Evolutionary conservation across 208 protist species (phyloP).

Genomic region (Acanthamoeba castellanii): DNA sequence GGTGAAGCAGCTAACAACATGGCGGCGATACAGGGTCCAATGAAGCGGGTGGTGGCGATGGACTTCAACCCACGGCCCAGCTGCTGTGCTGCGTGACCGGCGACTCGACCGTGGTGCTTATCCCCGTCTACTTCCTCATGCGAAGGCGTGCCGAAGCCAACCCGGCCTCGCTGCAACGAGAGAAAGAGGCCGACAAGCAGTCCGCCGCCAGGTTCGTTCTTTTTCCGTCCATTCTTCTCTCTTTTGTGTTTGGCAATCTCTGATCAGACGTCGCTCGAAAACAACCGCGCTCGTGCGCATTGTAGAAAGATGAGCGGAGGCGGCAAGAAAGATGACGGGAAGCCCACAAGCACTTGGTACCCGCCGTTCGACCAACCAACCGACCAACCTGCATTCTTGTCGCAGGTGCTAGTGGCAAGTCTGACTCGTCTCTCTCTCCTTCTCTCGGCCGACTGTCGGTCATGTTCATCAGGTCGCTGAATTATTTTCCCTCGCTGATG

Average conservation of each 20-base stretch:
- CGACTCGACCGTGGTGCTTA: constrained; percentile 41
- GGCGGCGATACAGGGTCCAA: not conserved
- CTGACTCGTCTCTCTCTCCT: not conserved
- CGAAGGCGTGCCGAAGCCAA: not conserved
- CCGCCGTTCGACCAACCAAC: not conserved
- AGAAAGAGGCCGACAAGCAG: not conserved
- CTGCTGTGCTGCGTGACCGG: constrained; percentile 49
- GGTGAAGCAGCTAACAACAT: no score
- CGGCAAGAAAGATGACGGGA: not conserved
- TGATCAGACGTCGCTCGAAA: not conserved
- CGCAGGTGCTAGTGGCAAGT: not conserved
- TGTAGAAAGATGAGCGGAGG: not conserved
- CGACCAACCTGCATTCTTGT: not conserved
- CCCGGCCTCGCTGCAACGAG: not conserved
- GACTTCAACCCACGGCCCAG: constrained; percentile 62
- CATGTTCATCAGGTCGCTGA: not conserved
- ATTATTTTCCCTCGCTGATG: constrained; percentile 55
- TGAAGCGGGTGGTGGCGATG: constrained; percentile 63
- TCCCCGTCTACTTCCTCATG: constrained; percentile 60
- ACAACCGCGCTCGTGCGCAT: no score
- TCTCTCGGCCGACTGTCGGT: not conserved
- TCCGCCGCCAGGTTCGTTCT: not conserved
- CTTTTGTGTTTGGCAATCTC: not conserved
- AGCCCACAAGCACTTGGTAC: constrained; percentile 10
- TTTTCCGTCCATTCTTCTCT: not conserved